Conservation (phyloP, 2,329 filamentous ascomycete genomes). For the Aspergillus flavus region DNA sequence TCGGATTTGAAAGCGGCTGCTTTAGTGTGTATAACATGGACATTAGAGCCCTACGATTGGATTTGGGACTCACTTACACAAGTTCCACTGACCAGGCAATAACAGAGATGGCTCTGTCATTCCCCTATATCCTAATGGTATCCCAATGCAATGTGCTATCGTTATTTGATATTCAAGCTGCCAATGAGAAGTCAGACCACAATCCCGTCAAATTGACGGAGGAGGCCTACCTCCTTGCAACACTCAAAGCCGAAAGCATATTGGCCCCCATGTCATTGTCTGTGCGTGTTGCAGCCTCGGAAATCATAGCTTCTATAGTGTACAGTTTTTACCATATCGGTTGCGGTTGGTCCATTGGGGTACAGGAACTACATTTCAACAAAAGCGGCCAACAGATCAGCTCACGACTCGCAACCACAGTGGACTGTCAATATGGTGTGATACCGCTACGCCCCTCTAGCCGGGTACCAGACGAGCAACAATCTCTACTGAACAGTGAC, state of each 20-base stretch:
- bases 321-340: constrained; percentile 78
- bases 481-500: constrained; percentile 22
- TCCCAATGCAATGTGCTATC: constrained; percentile 74
- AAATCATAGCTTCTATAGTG: constrained; percentile 79
- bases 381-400: constrained; percentile 46
- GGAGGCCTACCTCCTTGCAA: constrained; percentile 65
- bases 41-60: constrained; percentile 48
- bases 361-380: constrained; percentile 83
- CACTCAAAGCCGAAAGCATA: constrained; percentile 77
- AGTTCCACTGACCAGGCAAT: constrained; percentile 67
- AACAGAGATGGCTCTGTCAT: constrained; percentile 69
- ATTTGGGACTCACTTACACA: constrained; percentile 59
- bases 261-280: constrained; percentile 80
- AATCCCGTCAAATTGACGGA: constrained; percentile 11
- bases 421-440: constrained; percentile 41
- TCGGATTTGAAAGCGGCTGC: constrained; percentile 73
- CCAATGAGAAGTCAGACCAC: constrained; percentile 7
- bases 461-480: constrained; percentile 13
- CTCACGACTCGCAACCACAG: constrained; percentile 44
- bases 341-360: constrained; percentile 82
- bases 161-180: constrained; percentile 65
- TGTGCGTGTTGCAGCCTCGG: constrained; percentile 66
- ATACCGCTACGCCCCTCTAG: constrained; percentile 16
- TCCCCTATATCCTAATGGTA: constrained; percentile 78
- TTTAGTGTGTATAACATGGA: constrained; percentile 71